Base-by-base conservation (phyloP, 2,329 filamentous ascomycete species). In the Talaromyces marneffei region DNA sequence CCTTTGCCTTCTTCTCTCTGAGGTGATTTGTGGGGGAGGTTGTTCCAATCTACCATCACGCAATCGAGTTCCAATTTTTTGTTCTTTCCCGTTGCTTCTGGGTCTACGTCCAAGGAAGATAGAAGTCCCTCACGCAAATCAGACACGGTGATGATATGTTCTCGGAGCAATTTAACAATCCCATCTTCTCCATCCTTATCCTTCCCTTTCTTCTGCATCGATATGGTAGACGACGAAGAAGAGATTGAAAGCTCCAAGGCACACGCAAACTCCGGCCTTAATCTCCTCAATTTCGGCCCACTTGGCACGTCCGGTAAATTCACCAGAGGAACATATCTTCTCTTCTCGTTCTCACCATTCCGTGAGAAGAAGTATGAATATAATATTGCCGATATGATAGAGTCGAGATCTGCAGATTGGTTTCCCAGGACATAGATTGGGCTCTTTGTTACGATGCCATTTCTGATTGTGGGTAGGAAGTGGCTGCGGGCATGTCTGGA, bases 341-440 rank as follows among this genome's bases (percentile, higher is more conserved):
- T 67, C 5, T 65, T 40, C 44, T 33, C 46, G 20, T 54, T 46
- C 33, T 33, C 59, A 18, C 9, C 20, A 2, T n/a, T 29, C 76
- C 68, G 74, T 60, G 75, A 74, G 52, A 86, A 74, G 53, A 86
- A 77, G 70, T 86, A 87, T 37, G 85, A 81, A 68, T 83, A 86
- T n/a, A 86, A 70, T 37, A 87, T 75, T 7, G 84, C 83, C 61
- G 81, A 82, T 61, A 84, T 81, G 68, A 87, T 83, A 29, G 85
- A 87, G 74, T 87, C 85, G 60, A 87, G 79, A 69, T 87, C 85
- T 68, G 74, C 74, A n/a, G 77, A 77, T 14, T 75, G 72, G 58
- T 80, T 79, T 23, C 75, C 77, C 39, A 78, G 67, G 20, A 79
- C 77, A 60, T 77, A 75, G 25, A 77, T 69, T 0, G 71, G 72